Evolutionary conservation across 2,329 filamentous ascomycete species (phyloP).

Genomic region (Rutstroemia sp.): DNA sequence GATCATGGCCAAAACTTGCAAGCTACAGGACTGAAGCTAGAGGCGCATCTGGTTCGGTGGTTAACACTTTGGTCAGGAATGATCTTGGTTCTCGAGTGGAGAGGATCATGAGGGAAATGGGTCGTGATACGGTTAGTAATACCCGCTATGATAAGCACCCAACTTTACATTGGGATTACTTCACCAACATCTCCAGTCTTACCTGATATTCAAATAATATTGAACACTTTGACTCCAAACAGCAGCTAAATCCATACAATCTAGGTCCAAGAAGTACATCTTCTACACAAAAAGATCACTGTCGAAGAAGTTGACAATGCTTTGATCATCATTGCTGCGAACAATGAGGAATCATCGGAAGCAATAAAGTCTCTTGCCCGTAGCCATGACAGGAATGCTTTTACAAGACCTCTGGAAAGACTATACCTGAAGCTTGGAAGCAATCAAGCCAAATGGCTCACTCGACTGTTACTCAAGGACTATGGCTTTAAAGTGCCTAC

Average conservation of each 20-base stretch:
- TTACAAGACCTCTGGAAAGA: slow-evolving; percentile 39
- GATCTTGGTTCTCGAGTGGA: slow-evolving; percentile 2
- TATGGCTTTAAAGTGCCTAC: slow-evolving; percentile 44
- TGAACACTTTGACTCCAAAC: background rate
- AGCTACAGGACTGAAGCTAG: background rate
- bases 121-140: background rate
- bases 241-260: background rate
- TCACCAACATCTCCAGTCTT: no score
- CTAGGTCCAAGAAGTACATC: background rate
- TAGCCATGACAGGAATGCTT: background rate
- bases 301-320: slow-evolving; percentile 66
- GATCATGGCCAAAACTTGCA: background rate
- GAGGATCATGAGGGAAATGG: slow-evolving; percentile 16
- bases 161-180: background rate
- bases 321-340: slow-evolving; percentile 60
- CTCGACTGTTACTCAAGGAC: slow-evolving; percentile 70
- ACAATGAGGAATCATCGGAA: slow-evolving; percentile 63
- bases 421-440: slow-evolving; percentile 56
- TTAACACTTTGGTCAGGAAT: background rate
- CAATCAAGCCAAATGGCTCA: slow-evolving; percentile 79
- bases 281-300: slow-evolving; percentile 37
- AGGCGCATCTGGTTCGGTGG: background rate
- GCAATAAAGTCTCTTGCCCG: slow-evolving; percentile 38
- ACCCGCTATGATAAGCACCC: background rate
- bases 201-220: no score